Percentiles rank a stretch among this genome's conserved stretches.
phyloP scores from a whole-genome alignment of 1,139 yeast species.

The Suhomyces choctaworum region DNA sequence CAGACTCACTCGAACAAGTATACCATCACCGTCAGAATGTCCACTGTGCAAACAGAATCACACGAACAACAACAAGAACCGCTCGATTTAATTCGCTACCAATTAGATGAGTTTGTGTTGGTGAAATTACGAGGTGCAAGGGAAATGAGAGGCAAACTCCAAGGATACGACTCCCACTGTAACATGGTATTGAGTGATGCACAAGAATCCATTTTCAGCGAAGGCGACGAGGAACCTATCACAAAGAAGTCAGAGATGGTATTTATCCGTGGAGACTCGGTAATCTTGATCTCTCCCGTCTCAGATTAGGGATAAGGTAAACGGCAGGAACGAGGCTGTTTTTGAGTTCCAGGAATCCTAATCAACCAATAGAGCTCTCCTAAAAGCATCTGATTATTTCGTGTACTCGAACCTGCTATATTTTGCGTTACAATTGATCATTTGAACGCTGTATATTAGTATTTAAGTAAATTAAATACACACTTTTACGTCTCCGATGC shows the following conservation, averaged over 20 bases:
- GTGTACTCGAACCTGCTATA: not conserved
- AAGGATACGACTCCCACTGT: constrained; percentile 96
- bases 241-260: constrained; percentile 79
- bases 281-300: constrained; percentile 67
- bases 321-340: not conserved
- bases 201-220: constrained; percentile 72
- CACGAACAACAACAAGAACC: constrained; percentile 60
- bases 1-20: too few species aligned
- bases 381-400: not conserved
- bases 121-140: constrained; percentile 97
- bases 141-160: constrained; percentile 85
- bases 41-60: constrained; percentile 30
- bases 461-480: constrained; percentile 1
- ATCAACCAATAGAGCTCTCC: too few species aligned
- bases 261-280: constrained; percentile 95
- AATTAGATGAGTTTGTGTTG: constrained; percentile 81
- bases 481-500: constrained; percentile 7
- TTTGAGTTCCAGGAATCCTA: not conserved
- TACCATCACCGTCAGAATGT: too few species aligned
- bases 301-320: constrained; percentile 20
- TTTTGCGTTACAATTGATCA: not conserved
- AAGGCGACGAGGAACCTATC: constrained; percentile 45
- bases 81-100: constrained; percentile 80
- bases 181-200: constrained; percentile 95
- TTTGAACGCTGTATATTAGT: constrained; percentile 8